A percentile compares a stretch with the other conserved stretches of the same genome.
These are phyloP conservation scores for Penicillium canariense DNA, from an alignment of 495 filamentous ascomycete genomes.

Conservation along the genomic window DNA sequence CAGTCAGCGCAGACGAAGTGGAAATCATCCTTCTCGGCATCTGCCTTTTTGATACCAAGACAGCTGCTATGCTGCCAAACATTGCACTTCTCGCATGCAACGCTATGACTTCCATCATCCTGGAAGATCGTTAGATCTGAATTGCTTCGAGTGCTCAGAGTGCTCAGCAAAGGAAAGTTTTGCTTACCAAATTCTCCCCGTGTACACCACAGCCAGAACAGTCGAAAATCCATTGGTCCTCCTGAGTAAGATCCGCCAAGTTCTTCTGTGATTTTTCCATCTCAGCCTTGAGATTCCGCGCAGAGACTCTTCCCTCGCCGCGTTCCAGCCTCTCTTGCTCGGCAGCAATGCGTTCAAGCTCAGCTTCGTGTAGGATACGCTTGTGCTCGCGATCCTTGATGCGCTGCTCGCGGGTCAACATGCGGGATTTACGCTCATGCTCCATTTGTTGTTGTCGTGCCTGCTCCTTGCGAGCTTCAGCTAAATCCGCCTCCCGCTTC, in stretches of 20 bases:
- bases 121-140: slow-evolving; percentile 26
- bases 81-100: slow-evolving; percentile 93
- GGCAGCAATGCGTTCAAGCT: slow-evolving; percentile 73
- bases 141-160: neutral
- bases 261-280: slow-evolving; percentile 72
- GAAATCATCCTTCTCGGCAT: slow-evolving; percentile 84
- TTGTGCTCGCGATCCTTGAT: slow-evolving; percentile 78
- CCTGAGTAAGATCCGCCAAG: slow-evolving; percentile 67
- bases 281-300: slow-evolving; percentile 73
- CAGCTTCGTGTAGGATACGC: slow-evolving; percentile 77
- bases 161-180: neutral
- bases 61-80: slow-evolving; percentile 97
- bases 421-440: slow-evolving; percentile 73
- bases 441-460: slow-evolving; percentile 66
- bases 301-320: slow-evolving; percentile 66
- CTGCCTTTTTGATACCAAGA: slow-evolving; percentile 69
- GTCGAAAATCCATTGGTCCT: slow-evolving; percentile 92
- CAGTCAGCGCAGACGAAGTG: slow-evolving; percentile 84
- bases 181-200: slow-evolving; percentile 69
- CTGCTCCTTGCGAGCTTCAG: slow-evolving; percentile 63
- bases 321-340: slow-evolving; percentile 65
- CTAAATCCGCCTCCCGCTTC: slow-evolving; percentile 63
- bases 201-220: slow-evolving; percentile 83
- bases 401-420: slow-evolving; percentile 81
- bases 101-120: slow-evolving; percentile 90